Percentiles rank a stretch among this genome's conserved stretches.
These are phyloP conservation scores for Colletotrichum shisoi DNA, from an alignment of 2,329 filamentous ascomycete genomes.

Conservation along the genomic window DNA sequence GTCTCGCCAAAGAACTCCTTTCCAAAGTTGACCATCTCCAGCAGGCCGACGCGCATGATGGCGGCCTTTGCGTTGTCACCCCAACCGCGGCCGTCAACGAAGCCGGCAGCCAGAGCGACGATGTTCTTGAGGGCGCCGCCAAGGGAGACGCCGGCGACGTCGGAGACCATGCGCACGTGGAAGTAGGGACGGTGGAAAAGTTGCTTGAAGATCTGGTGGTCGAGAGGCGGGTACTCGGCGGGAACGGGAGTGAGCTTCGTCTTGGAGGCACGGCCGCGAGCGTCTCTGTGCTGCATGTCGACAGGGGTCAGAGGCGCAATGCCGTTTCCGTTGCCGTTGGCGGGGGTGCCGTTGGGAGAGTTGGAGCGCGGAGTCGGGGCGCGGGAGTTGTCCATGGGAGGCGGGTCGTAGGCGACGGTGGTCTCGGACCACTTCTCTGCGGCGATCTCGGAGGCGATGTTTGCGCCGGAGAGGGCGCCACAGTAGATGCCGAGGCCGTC, in stretches of 20 bases:
- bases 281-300: conserved; percentile 72
- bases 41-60: conserved; percentile 92
- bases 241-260: conserved; percentile 79
- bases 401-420: conserved; percentile 94
- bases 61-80: conserved; percentile 99
- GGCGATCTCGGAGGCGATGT: conserved; percentile 94
- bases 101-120: conserved; percentile 91
- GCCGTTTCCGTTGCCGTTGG: conserved; percentile 52
- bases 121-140: conserved; percentile 97
- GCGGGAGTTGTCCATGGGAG: conserved; percentile 79
- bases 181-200: conserved; percentile 98
- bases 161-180: conserved; percentile 90
- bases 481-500: conserved; percentile 93
- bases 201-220: conserved; percentile 81
- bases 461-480: conserved; percentile 92
- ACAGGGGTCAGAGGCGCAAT: conserved; percentile 52
- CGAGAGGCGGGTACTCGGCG: conserved; percentile 81
- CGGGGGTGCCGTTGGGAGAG: conserved; percentile 51
- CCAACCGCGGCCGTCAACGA: conserved; percentile 95
- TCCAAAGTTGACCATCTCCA: conserved; percentile 97
- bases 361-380: conserved; percentile 67
- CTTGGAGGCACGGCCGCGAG: conserved; percentile 71
- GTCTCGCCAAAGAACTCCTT: conserved; percentile 90
- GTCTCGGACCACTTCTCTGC: conserved; percentile 97
- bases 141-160: conserved; percentile 96